These are phyloP conservation scores for Hirsutella minnesotensis DNA, from an alignment of 2,329 filamentous ascomycete species.

Conservation along the genomic window DNA sequence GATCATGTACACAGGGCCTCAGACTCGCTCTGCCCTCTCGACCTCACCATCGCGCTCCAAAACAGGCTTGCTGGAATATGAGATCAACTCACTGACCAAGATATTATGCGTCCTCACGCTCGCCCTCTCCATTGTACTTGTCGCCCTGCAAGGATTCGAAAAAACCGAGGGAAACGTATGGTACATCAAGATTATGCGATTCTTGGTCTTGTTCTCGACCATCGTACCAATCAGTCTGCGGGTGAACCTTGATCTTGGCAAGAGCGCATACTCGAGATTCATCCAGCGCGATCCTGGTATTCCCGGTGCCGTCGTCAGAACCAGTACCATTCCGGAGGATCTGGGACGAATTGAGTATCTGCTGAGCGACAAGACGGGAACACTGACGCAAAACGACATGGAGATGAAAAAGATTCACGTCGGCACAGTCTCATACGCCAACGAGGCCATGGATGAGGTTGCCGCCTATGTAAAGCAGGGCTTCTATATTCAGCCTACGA, in stretches of 20 bases:
- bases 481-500: slow-evolving; percentile 47
- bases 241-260: slow-evolving; percentile 94
- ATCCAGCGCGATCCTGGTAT: slow-evolving; percentile 89
- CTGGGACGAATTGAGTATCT: slow-evolving; percentile 92
- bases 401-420: slow-evolving; percentile 98
- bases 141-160: slow-evolving; percentile 74
- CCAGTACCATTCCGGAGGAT: slow-evolving; percentile 95
- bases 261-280: slow-evolving; percentile 90
- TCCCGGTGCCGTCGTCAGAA: slow-evolving; percentile 82
- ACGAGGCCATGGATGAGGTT: slow-evolving; percentile 98
- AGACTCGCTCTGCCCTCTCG: slow-evolving; percentile 87
- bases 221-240: slow-evolving; percentile 95
- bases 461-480: slow-evolving; percentile 73
- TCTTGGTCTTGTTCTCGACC: slow-evolving; percentile 94
- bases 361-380: slow-evolving; percentile 96
- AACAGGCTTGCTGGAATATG: slow-evolving; percentile 82
- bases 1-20: slow-evolving; percentile 86
- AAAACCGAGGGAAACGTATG: slow-evolving; percentile 56
- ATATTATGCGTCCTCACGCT: slow-evolving; percentile 86
- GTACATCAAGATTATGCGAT: slow-evolving; percentile 98
- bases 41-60: slow-evolving; percentile 89
- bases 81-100: slow-evolving; percentile 95
- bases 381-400: slow-evolving; percentile 95
- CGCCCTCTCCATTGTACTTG: slow-evolving; percentile 73
- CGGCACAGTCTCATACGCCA: slow-evolving; percentile 94